A percentile compares a stretch with the other conserved stretches of the same genome.
These are phyloP conservation scores for Coprinopsis strossmayeri DNA, from an alignment of 768 basidiomycete species.

Conservation along the genomic window DNA sequence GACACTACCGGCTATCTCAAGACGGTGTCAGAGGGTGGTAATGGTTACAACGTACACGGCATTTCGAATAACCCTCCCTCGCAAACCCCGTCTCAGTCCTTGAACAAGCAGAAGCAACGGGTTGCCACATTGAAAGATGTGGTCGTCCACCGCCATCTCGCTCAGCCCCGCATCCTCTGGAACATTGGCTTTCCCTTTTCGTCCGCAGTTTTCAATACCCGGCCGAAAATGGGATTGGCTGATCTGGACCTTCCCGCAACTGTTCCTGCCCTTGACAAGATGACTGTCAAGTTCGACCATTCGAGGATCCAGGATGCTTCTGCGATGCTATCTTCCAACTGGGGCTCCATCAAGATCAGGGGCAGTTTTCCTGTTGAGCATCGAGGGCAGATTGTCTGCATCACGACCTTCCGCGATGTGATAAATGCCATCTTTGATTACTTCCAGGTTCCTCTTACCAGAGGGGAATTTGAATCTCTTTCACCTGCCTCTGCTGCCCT, in stretches of 20 bases:
- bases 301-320: not conserved
- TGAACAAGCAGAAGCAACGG: not conserved
- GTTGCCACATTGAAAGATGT: not conserved
- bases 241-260: conserved; percentile 4
- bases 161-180: conserved; percentile 4
- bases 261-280: conserved; percentile 4
- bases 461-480: conserved; percentile 1
- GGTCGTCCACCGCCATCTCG: not conserved
- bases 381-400: not conserved
- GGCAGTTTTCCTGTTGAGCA: conserved; percentile 2
- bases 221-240: not conserved
- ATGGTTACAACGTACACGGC: not conserved
- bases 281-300: conserved; percentile 8
- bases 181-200: conserved; percentile 7
- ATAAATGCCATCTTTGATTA: conserved; percentile 8
- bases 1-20: not conserved
- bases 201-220: not conserved
- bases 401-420: conserved; percentile 6
- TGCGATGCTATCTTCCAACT: not conserved
- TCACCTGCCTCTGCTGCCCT: not conserved
- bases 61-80: not conserved
- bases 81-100: not conserved
- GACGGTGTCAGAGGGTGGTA: not conserved
- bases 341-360: conserved; percentile 5
- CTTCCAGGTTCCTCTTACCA: conserved; percentile 5